These are phyloP conservation scores for Micractinium sp. DNA, from an alignment of 139 green algal species.

Conservation along the genomic window DNA sequence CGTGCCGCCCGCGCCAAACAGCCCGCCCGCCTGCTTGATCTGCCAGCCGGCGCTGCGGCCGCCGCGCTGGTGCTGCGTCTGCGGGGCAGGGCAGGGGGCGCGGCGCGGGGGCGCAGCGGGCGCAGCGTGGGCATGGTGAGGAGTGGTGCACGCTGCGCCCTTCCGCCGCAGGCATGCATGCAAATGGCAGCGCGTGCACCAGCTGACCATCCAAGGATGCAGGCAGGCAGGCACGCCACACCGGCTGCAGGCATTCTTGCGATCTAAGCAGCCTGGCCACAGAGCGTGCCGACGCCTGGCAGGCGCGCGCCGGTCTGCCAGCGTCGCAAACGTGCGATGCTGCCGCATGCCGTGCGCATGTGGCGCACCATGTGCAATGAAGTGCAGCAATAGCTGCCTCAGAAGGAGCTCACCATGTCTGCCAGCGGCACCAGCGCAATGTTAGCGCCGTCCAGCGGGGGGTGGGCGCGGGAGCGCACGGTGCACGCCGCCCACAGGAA, in stretches of 20 bases:
- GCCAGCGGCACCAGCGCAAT: conserved; percentile 83
- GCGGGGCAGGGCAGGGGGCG: neutral
- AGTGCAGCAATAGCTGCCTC: too few species aligned
- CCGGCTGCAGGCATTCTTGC: too few species aligned
- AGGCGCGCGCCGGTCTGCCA: too few species aligned
- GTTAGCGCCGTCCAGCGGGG: conserved; percentile 73
- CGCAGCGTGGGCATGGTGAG: neutral
- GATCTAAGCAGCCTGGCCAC: too few species aligned
- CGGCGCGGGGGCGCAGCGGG: too few species aligned
- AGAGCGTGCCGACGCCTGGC: too few species aligned
- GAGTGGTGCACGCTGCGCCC: neutral
- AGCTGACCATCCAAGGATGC: neutral
- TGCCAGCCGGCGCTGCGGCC: conserved; percentile 50
- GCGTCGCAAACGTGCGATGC: neutral
- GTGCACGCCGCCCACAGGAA: conserved; percentile 84
- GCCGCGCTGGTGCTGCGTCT: conserved; percentile 63
- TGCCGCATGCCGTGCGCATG: too few species aligned
- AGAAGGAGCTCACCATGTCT: conserved; percentile 66
- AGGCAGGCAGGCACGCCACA: too few species aligned
- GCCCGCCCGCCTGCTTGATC: conserved; percentile 43
- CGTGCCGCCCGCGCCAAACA: conserved; percentile 57
- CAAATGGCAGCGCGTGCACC: neutral
- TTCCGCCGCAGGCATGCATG: too few species aligned
- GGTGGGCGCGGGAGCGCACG: conserved; percentile 72
- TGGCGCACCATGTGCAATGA: too few species aligned